Evolutionary conservation across 768 basidiomycete genomes (phyloP).

Genomic region (Boletus eberwhitei): DNA sequence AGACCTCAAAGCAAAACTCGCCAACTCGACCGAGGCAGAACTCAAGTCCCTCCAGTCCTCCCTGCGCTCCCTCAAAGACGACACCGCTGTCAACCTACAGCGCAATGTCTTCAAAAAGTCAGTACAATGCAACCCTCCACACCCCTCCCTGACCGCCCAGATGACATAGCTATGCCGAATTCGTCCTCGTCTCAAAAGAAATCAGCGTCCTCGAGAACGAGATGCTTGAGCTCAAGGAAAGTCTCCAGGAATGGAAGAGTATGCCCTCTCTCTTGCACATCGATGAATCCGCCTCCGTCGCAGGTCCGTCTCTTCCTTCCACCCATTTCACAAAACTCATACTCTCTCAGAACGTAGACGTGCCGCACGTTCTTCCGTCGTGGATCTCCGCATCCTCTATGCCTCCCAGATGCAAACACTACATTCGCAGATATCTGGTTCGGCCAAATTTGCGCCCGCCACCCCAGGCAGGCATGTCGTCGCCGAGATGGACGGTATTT

Average conservation of each 20-base stretch:
- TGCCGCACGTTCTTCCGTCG: constrained; percentile 85
- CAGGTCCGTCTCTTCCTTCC: constrained; percentile 35
- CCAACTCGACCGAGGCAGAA: constrained; percentile 86
- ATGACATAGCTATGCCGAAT: constrained; percentile 83
- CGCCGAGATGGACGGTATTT: constrained; percentile 76
- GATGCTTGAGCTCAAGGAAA: constrained; percentile 94
- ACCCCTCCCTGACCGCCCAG: constrained; percentile 6
- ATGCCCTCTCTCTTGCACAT: constrained; percentile 93
- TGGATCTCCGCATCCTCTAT: constrained; percentile 91
- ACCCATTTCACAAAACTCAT: constrained; percentile 24
- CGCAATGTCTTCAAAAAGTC: constrained; percentile 92
- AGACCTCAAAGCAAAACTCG: constrained; percentile 82
- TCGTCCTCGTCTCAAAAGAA: constrained; percentile 95
- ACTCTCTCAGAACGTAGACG: constrained; percentile 45
- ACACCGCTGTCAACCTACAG: constrained; percentile 78
- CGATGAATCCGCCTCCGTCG: constrained; percentile 70
- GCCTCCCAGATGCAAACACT: constrained; percentile 91
- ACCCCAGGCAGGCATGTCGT: constrained; percentile 91
- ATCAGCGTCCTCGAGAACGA: constrained; percentile 95
- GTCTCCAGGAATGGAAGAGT: constrained; percentile 91
- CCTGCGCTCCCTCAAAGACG: constrained; percentile 63
- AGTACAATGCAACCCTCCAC: constrained; percentile 23
- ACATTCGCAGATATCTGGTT: constrained; percentile 88
- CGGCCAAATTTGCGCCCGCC: constrained; percentile 90
- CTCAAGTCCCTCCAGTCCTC: constrained; percentile 74